Base-by-base conservation (phyloP, 2,329 filamentous ascomycete species). In the Penicillium capsulatum region DNA sequence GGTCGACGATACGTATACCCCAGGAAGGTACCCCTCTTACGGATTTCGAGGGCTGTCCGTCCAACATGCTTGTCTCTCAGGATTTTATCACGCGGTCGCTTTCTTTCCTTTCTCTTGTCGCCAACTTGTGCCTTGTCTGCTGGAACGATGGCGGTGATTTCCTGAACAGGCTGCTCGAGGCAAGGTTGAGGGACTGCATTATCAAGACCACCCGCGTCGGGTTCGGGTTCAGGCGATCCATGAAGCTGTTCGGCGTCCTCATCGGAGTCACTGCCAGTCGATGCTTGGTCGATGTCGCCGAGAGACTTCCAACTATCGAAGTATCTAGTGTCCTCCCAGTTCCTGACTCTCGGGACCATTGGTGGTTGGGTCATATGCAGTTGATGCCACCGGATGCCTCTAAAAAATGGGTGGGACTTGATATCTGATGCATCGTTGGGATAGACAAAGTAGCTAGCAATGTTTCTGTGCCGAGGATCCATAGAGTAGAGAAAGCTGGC, bases 341-440 rank as follows among this genome's bases (percentile, higher is more conserved):
- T 70, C 27, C 72, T 72, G 16, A 96, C 81, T 7, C 80, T 75
- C 0, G 91, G 91, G 1, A 94, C 71, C 55, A 94, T 91, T 0
- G 90, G 90, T 1, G 91, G 90, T 7, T 71, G 70, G 39, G 79
- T 75, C 22, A 76, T 66, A 55, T 92, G 84, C 11, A 95, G 65
- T 1, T 76, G 77, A 10, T 84, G 79, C 92, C 88, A 97, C 1
- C 79, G 76, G 11, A 94, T 79, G 34, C 80, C 79, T 40, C 74
- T 75, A 69, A 97, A 97, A 76, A 91, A 97, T 8, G 80, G 78
- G 65, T 97, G 92, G 3, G 75, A 68, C 61, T 94, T 96, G 71
- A 97, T 94, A 39, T 96, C 89, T 48, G 86, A 80, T 1, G 86
- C 90, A 56, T 94, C 90, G 45, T 92, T 77, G 0, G 85, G 73